Base-by-base conservation (phyloP, 2,329 filamentous ascomycete species). In the Fusarium anthophilum region DNA sequence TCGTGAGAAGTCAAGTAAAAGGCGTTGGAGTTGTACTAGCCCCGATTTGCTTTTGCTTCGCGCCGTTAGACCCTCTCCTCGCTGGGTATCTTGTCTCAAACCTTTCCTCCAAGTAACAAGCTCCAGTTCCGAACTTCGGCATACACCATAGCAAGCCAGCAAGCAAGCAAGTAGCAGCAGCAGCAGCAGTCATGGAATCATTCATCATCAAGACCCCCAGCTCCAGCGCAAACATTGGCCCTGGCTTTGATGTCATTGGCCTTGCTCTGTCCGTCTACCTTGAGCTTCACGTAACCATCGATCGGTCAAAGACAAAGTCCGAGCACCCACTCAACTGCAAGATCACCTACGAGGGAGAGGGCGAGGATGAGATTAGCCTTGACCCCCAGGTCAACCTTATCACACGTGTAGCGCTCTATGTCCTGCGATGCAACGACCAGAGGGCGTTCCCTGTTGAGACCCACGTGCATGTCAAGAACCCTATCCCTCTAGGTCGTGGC, bases 221-320 rank as follows among this genome's bases (percentile, higher is more conserved):
- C 86, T 98, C 96, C 69, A 98, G 95, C 71, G 96, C 96, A 85
- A 98, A 98, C 87, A 98, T 98, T 81, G 96, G 94, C 77, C 96
- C 96, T 55, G 96, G 96, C 67, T 99, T 98, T 87, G 96, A 99
- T 87, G 96, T 98, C 79, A 98, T 98, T 82, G 94, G 96, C 77
- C 92, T 99, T 71, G 96, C 96, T 14, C 89, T 99, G 76, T 97
- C 95, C 75, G 91, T 98, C 83, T 97, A 96, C 86, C 93, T 99
- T 74, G 95, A 98, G 86, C 87, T 98, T 64, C 89, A 91, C 73
- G 93, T 98, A 82, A 94, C 91, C 72, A 88, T 97, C 79, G 90
- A 93, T 82, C 86, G 90, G 67, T 83, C 86, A 78, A 85, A 86
- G 80, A 63, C 76, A 57, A 80, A 84, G 48, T 91, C 90, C 13